Percentiles rank a stretch among this genome's conserved stretches.
These are phyloP conservation scores for Hypomyces rosellus DNA, from an alignment of 2,329 filamentous ascomycete species.

Conservation along the genomic window DNA sequence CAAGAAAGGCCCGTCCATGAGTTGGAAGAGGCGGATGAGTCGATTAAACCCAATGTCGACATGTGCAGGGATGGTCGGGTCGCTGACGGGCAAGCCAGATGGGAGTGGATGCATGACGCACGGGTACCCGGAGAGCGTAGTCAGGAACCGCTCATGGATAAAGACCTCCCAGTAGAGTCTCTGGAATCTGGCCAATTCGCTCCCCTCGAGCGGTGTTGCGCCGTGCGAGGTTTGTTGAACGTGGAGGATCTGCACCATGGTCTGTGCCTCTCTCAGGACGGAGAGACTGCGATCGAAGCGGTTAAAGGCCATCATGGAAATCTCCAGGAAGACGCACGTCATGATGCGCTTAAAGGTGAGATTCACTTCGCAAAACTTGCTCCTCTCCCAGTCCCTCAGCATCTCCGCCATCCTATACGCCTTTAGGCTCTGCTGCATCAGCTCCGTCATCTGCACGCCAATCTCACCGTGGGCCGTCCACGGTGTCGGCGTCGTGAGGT, in stretches of 20 bases:
- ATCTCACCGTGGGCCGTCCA: slow-evolving; percentile 24
- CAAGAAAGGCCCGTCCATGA: slow-evolving; percentile 34
- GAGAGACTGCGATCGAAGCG: slow-evolving; percentile 41
- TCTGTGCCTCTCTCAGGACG: slow-evolving; percentile 42
- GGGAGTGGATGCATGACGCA: slow-evolving; percentile 28
- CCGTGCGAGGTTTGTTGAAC: slow-evolving; percentile 33
- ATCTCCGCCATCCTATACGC: slow-evolving; percentile 22
- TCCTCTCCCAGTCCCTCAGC: slow-evolving; percentile 25
- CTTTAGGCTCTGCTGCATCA: slow-evolving; percentile 18
- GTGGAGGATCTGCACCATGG: slow-evolving; percentile 37
- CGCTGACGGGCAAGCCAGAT: slow-evolving; percentile 24
- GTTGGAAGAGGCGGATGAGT: slow-evolving; percentile 31
- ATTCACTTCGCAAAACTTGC: slow-evolving; percentile 30
- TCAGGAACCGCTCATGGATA: slow-evolving; percentile 39
- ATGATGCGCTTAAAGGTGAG: slow-evolving; percentile 40
- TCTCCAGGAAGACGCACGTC: slow-evolving; percentile 45
- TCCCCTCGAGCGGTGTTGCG: slow-evolving; percentile 11
- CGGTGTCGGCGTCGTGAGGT: slow-evolving; percentile 24
- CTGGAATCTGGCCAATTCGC: slow-evolving; percentile 16
- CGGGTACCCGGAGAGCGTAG: slow-evolving; percentile 42
- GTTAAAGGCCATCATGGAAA: slow-evolving; percentile 42
- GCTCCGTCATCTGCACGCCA: slow-evolving; percentile 24
- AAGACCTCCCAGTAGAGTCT: slow-evolving; percentile 21
- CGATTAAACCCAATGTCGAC: slow-evolving; percentile 33
- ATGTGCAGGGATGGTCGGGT: slow-evolving; percentile 28